Percentiles rank a stretch among this genome's conserved stretches.
phyloP scores from a whole-genome alignment of 2,329 filamentous ascomycete genomes.

The Botryotinia calthae region DNA sequence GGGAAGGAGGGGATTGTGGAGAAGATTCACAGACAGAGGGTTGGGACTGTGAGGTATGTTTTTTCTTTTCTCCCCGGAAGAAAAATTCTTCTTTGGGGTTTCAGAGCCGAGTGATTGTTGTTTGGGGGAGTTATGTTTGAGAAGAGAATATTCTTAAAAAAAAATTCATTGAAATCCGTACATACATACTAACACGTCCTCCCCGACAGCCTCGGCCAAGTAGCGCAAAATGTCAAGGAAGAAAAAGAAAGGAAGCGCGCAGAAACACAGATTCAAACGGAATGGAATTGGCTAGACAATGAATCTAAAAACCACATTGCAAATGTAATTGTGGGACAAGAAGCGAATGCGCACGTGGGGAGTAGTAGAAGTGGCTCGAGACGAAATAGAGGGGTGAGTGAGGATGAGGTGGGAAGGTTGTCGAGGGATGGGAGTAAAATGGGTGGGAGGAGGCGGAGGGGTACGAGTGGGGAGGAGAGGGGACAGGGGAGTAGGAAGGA shows the following conservation, averaged over 20 bases:
- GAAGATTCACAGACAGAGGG: constrained; percentile 30
- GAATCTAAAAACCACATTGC: neutral
- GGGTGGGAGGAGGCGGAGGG: constrained; percentile 27
- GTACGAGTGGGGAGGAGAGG: constrained; percentile 3
- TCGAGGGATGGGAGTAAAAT: constrained; percentile 7
- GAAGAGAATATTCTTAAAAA: neutral
- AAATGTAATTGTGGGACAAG: neutral
- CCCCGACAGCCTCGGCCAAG: neutral
- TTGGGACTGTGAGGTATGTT: constrained; percentile 12
- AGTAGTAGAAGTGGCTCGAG: neutral
- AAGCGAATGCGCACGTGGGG: neutral
- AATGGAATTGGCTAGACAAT: constrained; percentile 3
- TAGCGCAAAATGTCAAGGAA: constrained; percentile 1
- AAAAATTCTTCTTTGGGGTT: neutral
- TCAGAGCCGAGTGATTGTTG: no score
- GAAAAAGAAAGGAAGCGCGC: constrained; percentile 1
- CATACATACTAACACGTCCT: neutral
- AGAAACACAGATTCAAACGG: neutral
- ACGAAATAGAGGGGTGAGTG: neutral
- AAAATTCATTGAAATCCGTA: neutral
- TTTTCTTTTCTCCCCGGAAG: neutral
- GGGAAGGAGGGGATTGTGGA: constrained; percentile 27
- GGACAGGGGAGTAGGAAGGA: constrained; percentile 17
- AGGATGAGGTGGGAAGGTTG: neutral
- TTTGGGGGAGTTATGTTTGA: no score